These are phyloP conservation scores for Omphalea diandra DNA, from an alignment of 441 rosid genomes.

Conservation along the genomic window DNA sequence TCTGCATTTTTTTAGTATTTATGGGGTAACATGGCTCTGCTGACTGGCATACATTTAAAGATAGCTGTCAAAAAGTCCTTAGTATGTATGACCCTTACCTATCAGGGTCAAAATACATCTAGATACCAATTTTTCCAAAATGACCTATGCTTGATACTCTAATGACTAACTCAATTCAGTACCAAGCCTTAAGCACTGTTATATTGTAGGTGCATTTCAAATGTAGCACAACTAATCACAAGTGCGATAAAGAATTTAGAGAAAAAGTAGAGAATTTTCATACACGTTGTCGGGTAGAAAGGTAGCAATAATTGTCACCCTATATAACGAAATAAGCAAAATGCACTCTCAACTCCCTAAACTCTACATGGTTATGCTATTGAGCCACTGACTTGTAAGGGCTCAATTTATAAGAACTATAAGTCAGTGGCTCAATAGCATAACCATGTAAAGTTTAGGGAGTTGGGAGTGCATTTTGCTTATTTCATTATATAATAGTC, in stretches of 20 bases:
- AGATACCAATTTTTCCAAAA: not conserved
- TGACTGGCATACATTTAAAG: too few species aligned
- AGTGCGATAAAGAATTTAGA: not conserved
- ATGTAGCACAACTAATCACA: slow-evolving; percentile 14
- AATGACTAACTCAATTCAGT: not conserved
- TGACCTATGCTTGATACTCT: not conserved
- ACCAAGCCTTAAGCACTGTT: not conserved
- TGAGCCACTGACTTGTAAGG: too few species aligned
- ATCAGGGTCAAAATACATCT: not conserved
- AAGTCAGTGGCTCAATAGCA: too few species aligned
- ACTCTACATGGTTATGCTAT: too few species aligned
- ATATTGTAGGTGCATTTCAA: not conserved
- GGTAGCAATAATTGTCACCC: not conserved
- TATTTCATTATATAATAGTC: not conserved
- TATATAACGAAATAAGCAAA: too few species aligned
- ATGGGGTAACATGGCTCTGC: too few species aligned
- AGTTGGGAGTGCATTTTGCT: too few species aligned
- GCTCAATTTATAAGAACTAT: too few species aligned
- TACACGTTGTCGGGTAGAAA: not conserved
- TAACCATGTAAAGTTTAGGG: too few species aligned
- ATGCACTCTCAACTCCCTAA: too few species aligned
- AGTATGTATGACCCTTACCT: not conserved
- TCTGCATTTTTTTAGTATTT: too few species aligned
- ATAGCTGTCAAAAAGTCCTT: too few species aligned
- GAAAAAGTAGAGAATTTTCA: not conserved